phyloP scores from a whole-genome alignment of 306 rosid genomes.

The Sesbania bispinosa region DNA sequence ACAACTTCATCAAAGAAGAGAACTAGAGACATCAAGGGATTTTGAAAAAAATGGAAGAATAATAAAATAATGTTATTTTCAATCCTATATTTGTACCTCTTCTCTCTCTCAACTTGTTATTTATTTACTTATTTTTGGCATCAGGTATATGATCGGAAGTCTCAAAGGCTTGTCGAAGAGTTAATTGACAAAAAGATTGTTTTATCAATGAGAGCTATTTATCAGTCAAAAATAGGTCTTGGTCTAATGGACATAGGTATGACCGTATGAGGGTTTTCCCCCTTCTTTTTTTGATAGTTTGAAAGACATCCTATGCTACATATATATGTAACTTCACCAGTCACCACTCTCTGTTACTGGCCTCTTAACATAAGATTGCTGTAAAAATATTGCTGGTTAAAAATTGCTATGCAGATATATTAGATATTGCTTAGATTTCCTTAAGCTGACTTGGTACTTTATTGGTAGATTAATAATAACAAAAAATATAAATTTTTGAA shows the following conservation, averaged over 20 bases:
- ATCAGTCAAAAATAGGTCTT: slow-evolving; percentile 92
- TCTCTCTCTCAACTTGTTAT: neutral
- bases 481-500: neutral
- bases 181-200: slow-evolving; percentile 83
- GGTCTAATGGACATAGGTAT: slow-evolving; percentile 90
- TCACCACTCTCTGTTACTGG: slow-evolving; percentile 3
- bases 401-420: neutral
- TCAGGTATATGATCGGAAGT: slow-evolving; percentile 88
- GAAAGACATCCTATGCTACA: slow-evolving; percentile 15
- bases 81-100: neutral
- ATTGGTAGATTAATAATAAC: neutral
- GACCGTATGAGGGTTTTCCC: neutral
- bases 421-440: slow-evolving; percentile 1
- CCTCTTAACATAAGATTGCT: slow-evolving; percentile 7
- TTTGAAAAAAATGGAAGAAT: slow-evolving; percentile 8
- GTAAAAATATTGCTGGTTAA: neutral
- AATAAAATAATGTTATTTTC: neutral
- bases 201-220: slow-evolving; percentile 97
- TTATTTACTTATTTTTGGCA: slow-evolving; percentile 13
- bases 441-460: neutral
- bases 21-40: slow-evolving; percentile 20
- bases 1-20: slow-evolving; percentile 8
- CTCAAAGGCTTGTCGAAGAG: slow-evolving; percentile 89
- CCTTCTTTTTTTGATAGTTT: neutral
- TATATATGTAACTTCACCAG: neutral